Conservation (phyloP, 805 yeast species). For the Scheffersomyces stipitis region DNA sequence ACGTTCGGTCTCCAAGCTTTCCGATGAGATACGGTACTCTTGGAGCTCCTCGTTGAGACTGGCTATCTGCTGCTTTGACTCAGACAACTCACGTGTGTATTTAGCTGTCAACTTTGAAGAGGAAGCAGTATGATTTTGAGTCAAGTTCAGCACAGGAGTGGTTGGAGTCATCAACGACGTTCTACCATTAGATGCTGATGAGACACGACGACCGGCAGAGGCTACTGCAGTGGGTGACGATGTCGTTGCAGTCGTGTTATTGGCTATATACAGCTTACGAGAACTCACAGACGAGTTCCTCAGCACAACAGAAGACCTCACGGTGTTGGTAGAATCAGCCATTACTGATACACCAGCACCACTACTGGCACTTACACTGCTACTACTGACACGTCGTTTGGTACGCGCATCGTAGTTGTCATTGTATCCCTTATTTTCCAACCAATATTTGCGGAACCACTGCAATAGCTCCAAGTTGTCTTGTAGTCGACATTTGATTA, state of each 20-base stretch:
- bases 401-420: slow-evolving; percentile 62
- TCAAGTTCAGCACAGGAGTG: neutral
- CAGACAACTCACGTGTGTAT: slow-evolving; percentile 41
- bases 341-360: neutral
- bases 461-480: slow-evolving; percentile 93
- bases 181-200: slow-evolving; percentile 3
- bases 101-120: slow-evolving; percentile 8
- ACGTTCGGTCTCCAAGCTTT: slow-evolving; percentile 75
- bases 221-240: slow-evolving; percentile 19
- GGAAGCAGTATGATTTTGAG: neutral
- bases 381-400: slow-evolving; percentile 19
- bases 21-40: slow-evolving; percentile 59
- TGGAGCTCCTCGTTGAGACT: slow-evolving; percentile 50
- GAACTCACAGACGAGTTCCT: slow-evolving; percentile 2
- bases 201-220: slow-evolving; percentile 8
- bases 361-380: slow-evolving; percentile 18
- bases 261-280: slow-evolving; percentile 3
- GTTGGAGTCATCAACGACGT: slow-evolving; percentile 5
- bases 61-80: slow-evolving; percentile 41
- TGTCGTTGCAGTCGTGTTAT: slow-evolving; percentile 7
- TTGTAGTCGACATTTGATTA: slow-evolving; percentile 86
- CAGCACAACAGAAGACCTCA: slow-evolving; percentile 1
- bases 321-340: slow-evolving; percentile 2
- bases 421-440: slow-evolving; percentile 65
- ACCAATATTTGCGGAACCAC: slow-evolving; percentile 87